phyloP scores from a whole-genome alignment of 495 filamentous ascomycete species.

The Annulohypoxylon stygium region DNA sequence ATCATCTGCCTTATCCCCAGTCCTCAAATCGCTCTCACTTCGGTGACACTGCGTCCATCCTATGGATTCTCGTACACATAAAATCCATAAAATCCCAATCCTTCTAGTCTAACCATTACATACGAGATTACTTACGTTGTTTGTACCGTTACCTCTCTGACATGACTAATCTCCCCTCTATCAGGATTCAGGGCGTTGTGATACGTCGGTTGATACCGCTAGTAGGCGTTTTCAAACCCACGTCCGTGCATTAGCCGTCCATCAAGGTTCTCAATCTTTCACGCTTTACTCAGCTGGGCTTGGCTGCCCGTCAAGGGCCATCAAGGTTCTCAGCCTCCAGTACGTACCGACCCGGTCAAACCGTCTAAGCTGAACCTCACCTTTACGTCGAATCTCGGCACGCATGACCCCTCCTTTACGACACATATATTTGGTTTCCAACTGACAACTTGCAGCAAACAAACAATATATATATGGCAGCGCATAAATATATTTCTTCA shows the following conservation, averaged over 20 bases:
- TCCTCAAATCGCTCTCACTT: background rate
- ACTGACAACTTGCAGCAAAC: background rate
- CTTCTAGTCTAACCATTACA: conserved; percentile 1
- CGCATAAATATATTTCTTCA: background rate
- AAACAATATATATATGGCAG: background rate
- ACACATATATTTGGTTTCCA: background rate
- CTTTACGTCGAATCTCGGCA: conserved; percentile 1
- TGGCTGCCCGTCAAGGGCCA: conserved; percentile 47
- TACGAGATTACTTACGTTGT: background rate
- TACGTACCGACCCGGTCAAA: conserved; percentile 24
- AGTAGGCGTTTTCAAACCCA: conserved; percentile 10
- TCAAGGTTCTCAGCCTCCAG: conserved; percentile 51
- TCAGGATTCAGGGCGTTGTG: conserved; percentile 5
- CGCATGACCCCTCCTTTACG: background rate
- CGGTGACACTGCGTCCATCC: conserved; percentile 17
- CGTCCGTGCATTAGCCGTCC: conserved; percentile 35
- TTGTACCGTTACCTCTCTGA: conserved; percentile 4
- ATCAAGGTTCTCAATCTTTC: conserved; percentile 45
- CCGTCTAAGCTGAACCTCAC: conserved; percentile 18
- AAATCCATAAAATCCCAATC: conserved; percentile 3
- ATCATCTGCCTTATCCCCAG: background rate
- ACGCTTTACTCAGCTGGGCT: conserved; percentile 29
- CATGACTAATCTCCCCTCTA: conserved; percentile 21
- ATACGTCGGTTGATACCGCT: conserved; percentile 40
- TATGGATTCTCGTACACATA: conserved; percentile 15